phyloP scores from a whole-genome alignment of 495 filamentous ascomycete species.

The Penicillium psychrofluorescens region DNA sequence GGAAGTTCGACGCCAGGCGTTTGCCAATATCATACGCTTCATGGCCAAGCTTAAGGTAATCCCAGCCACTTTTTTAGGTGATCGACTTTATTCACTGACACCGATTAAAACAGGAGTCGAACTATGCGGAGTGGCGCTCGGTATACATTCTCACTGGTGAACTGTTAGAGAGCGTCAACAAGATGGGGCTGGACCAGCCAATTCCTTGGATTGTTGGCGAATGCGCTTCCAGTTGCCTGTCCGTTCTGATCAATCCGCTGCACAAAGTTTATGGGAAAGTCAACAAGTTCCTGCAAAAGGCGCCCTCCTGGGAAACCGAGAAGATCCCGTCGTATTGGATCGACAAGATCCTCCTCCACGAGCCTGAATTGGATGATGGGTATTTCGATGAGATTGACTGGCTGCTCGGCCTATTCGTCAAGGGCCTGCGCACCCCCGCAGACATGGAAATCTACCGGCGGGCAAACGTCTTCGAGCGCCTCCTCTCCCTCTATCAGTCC shows the following conservation, averaged over 20 bases:
- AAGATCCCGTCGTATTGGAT: conserved; percentile 70
- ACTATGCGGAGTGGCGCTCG: conserved; percentile 68
- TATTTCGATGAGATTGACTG: conserved; percentile 73
- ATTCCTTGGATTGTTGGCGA: conserved; percentile 66
- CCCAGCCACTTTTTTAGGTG: background rate
- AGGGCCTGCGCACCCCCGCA: conserved; percentile 54
- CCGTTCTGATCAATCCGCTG: conserved; percentile 65
- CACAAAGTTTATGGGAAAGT: conserved; percentile 82
- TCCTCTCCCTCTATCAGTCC: conserved; percentile 65
- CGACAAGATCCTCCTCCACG: conserved; percentile 59
- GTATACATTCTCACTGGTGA: conserved; percentile 71
- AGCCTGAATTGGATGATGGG: conserved; percentile 64
- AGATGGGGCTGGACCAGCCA: conserved; percentile 44
- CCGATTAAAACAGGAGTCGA: conserved; percentile 39
- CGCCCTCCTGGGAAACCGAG: conserved; percentile 64
- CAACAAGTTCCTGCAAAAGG: conserved; percentile 73
- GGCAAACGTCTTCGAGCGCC: conserved; percentile 68
- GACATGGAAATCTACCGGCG: conserved; percentile 83
- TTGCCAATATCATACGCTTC: conserved; percentile 56
- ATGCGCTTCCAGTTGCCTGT: conserved; percentile 63
- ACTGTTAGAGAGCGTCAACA: conserved; percentile 62
- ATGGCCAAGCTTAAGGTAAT: conserved; percentile 54
- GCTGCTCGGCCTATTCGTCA: conserved; percentile 69
- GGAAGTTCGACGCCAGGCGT: conserved; percentile 71
- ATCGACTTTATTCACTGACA: conserved; percentile 3